Evolutionary conservation across 2,329 filamentous ascomycete species (phyloP), one percentile per base, ranked within the genome.

Genomic region (Drechslera avenae): DNA sequence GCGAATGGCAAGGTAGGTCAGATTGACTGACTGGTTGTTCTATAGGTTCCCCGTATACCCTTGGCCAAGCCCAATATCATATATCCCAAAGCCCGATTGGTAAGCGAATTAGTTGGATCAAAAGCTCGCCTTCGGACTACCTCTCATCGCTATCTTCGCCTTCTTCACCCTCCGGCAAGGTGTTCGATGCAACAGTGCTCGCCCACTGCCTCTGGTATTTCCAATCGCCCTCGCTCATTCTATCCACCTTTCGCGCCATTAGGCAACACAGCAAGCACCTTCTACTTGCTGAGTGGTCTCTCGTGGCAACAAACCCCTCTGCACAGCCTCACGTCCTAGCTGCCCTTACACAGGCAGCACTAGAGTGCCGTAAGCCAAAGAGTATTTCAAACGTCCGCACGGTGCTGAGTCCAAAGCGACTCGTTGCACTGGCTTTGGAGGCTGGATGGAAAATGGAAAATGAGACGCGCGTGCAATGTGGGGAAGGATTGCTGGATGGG

Each of bases 121-220:
- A n/a, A n/a, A n/a, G n/a, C n/a, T n/a, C n/a, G n/a, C n/a, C n/a
- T n/a, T n/a, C n/a, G n/a, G n/a, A n/a, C n/a, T n/a, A n/a, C n/a
- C n/a, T n/a, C n/a, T n/a, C n/a, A n/a, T n/a, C n/a, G n/a, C n/a
- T n/a, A n/a, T n/a, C n/a, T n/a, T n/a, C n/a, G n/a, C n/a, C n/a
- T n/a, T n/a, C 19, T 7, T 21, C 19, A 21, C 7, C 19, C 4
- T 21, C 19, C 19, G 7, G 19, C 17, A 51, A 44, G 9, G n/a
- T 31, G 3, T 82, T 76, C 67, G 78, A 81, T 52, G 75, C 72
- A 17, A 73, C 76, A 2, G 76, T 84, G 3, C 71, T 84, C 30
- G 71, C 72, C 14, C 81, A 84, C 63, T 78, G 74, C 56, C 72
- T 82, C 21, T 85, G 79, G 78, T 85, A 84, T 62, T 83, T 85